These are phyloP conservation scores for Pseudogymnoascus sp. DNA, from an alignment of 2,329 filamentous ascomycete genomes.

Conservation along the genomic window DNA sequence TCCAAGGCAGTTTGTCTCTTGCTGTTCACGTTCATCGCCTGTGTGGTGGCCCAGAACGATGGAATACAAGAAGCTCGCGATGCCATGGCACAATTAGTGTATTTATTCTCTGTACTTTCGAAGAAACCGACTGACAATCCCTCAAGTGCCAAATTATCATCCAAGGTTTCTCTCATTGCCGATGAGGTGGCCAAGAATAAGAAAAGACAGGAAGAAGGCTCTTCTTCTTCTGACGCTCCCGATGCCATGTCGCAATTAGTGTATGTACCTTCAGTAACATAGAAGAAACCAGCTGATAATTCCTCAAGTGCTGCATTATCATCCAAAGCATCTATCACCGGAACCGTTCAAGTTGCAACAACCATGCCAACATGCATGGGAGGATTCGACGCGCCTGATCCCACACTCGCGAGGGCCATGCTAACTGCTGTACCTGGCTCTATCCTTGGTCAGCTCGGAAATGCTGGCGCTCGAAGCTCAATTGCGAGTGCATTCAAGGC, in stretches of 20 bases:
- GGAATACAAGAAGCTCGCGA: background rate
- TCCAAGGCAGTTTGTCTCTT: background rate
- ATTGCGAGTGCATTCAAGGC: constrained; percentile 5
- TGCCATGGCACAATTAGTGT: background rate
- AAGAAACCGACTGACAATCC: background rate
- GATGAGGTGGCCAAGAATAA: background rate
- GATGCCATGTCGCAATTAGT: background rate
- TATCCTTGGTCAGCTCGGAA: background rate
- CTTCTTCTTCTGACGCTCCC: background rate
- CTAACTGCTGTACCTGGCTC: background rate
- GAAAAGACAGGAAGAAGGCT: background rate
- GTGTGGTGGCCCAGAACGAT: background rate
- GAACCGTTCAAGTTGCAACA: background rate
- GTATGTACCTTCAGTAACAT: background rate
- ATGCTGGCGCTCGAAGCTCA: background rate
- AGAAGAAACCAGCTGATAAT: background rate
- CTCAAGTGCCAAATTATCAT: background rate
- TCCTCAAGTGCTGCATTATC: background rate
- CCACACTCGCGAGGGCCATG: background rate
- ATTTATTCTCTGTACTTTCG: background rate
- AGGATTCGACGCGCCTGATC: background rate
- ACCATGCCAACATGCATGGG: background rate
- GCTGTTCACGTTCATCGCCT: background rate
- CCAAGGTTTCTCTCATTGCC: background rate
- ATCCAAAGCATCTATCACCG: background rate